These are phyloP conservation scores for Haplosporangium gracile DNA, from an alignment of 192 early-diverging fungal genomes.

Conservation along the genomic window DNA sequence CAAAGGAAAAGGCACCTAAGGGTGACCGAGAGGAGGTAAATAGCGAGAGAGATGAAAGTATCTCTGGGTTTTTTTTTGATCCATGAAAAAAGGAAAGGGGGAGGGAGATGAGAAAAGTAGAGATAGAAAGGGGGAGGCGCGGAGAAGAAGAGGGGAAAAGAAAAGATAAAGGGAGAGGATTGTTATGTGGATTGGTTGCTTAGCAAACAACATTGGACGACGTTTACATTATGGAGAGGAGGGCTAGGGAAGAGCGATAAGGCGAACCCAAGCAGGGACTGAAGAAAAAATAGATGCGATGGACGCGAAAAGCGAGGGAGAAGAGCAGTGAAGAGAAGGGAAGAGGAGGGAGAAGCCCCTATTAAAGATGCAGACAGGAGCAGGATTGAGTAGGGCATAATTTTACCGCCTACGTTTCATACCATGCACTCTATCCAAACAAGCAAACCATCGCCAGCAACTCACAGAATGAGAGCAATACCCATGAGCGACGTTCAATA, in stretches of 20 bases:
- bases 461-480: neutral
- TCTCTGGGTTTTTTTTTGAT: neutral
- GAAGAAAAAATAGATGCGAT: neutral
- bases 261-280: neutral
- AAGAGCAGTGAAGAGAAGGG: neutral
- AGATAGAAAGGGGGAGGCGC: neutral
- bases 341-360: neutral
- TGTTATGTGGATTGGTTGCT: neutral
- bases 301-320: neutral
- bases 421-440: neutral
- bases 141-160: neutral
- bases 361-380: neutral
- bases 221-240: neutral
- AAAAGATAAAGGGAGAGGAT: neutral
- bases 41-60: too few relatives aligned
- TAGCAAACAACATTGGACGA: neutral
- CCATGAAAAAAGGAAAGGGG: neutral
- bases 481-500: too few relatives aligned
- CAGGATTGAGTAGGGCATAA: neutral
- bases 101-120: neutral
- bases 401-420: neutral
- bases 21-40: slow-evolving; percentile 51
- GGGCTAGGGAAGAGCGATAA: neutral
- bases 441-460: neutral
- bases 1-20: slow-evolving; percentile 22